Percentiles rank a stretch among this genome's conserved stretches.
Conservation (phyloP, 2,329 filamentous ascomycete species). For the Exophiala viscosa region DNA sequence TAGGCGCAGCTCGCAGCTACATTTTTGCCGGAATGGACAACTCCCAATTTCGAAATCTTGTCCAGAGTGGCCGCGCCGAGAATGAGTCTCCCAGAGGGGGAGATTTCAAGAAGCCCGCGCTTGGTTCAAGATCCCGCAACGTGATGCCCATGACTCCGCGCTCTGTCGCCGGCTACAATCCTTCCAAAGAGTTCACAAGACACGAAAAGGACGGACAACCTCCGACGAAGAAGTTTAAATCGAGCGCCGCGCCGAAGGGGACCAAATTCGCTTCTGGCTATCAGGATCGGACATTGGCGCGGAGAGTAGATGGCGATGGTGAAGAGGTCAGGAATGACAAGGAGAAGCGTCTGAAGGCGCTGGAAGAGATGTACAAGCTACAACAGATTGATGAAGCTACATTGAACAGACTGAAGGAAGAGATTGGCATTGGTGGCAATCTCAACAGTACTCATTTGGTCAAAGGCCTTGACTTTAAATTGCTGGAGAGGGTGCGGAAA, state of each 20-base stretch:
- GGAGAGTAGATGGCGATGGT: slow-evolving; percentile 54
- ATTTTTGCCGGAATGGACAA: slow-evolving; percentile 72
- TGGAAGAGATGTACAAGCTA: slow-evolving; percentile 78
- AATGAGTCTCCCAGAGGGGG: slow-evolving; percentile 25
- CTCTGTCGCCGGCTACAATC: slow-evolving; percentile 34
- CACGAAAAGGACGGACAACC: slow-evolving; percentile 51
- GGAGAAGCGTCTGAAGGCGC: slow-evolving; percentile 65
- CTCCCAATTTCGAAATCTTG: slow-evolving; percentile 81
- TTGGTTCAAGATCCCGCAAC: slow-evolving; percentile 73
- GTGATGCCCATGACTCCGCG: slow-evolving; percentile 95
- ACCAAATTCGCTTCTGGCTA: slow-evolving; percentile 77
- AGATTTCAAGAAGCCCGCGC: slow-evolving; percentile 48
- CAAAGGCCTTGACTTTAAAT: slow-evolving; percentile 83
- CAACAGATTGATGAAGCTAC: slow-evolving; percentile 77
- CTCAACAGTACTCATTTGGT: slow-evolving; percentile 77
- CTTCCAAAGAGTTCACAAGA: slow-evolving; percentile 73
- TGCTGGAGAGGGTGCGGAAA: slow-evolving; percentile 49
- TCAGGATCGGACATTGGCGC: slow-evolving; percentile 69
- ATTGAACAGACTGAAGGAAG: slow-evolving; percentile 69
- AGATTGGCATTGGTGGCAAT: slow-evolving; percentile 77
- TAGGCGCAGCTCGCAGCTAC: too few relatives aligned
- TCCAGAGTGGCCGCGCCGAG: slow-evolving; percentile 42
- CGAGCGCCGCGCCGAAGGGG: slow-evolving; percentile 74
- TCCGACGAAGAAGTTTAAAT: slow-evolving; percentile 69
- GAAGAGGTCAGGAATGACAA: slow-evolving; percentile 50